Conservation (phyloP, 257 asterid genomes). For the Gynochthodes officinalis region DNA sequence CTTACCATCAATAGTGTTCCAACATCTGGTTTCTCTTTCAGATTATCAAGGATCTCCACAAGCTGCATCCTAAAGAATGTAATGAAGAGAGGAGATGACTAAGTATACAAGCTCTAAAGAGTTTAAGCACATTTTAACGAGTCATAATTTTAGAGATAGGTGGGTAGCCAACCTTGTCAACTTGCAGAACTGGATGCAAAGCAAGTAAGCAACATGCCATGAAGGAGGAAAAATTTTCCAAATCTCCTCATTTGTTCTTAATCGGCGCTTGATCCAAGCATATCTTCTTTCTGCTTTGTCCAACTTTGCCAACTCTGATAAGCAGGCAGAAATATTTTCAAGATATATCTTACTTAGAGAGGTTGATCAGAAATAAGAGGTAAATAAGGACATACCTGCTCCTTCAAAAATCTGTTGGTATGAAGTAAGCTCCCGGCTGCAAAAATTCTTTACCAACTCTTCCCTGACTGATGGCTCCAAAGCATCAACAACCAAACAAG, state of each 20-base stretch:
- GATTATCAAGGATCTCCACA: constrained; percentile 79
- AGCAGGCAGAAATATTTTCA: constrained; percentile 21
- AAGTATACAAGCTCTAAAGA: not conserved
- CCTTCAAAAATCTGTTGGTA: constrained; percentile 98
- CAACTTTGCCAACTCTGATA: constrained; percentile 78
- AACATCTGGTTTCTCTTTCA: constrained; percentile 96
- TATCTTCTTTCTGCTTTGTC: constrained; percentile 95
- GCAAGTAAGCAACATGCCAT: constrained; percentile 92
- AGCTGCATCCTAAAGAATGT: constrained; percentile 48
- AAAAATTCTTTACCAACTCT: constrained; percentile 82
- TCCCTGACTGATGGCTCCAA: constrained; percentile 98
- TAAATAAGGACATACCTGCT: constrained; percentile 59
- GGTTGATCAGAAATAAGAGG: not conserved
- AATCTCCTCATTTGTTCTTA: constrained; percentile 90
- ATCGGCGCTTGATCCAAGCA: constrained; percentile 94
- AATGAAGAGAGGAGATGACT: constrained; percentile 1
- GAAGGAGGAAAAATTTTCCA: constrained; percentile 92
- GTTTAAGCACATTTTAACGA: not conserved
- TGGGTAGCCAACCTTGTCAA: constrained; percentile 68
- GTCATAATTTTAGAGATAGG: constrained; percentile 4
- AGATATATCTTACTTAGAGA: constrained; percentile 18
- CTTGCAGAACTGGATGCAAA: constrained; percentile 98
- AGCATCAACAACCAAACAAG: constrained; percentile 97
- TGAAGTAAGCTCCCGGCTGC: constrained; percentile 91
- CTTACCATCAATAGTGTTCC: constrained; percentile 75